Base-by-base conservation (phyloP, 139 green algal genomes). In the Tetratostichococcus sp. region DNA sequence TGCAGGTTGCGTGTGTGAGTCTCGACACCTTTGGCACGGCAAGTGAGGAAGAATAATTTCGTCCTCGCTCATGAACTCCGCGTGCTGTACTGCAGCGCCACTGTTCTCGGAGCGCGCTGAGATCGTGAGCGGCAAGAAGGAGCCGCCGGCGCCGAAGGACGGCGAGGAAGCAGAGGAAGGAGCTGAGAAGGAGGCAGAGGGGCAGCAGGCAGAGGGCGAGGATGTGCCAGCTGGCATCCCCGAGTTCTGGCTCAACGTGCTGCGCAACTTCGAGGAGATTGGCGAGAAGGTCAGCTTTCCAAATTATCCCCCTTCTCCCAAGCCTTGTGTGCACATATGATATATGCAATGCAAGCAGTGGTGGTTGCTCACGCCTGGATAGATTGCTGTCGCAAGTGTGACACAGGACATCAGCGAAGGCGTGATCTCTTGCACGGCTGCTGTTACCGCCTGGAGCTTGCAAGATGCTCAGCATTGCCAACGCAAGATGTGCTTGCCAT, bases 211-310 rank as follows among this genome's bases (percentile, higher is more conserved):
- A n/a, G n/a, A 78, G 42, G 79, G 77, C 1, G 83, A 83, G 28
- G 71, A 73, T 22, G 58, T 62, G 33, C 57, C 71, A 4, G 28
- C n/a, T 22, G 91, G 93, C 80, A 89, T 98, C 50, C 93, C 93
- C 25, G 86, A 93, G 58, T 98, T 98, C 80, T 98, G 93, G 93
- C 72, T 89, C 17, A 84, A 77, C 1, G 91, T 90, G 26, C 73
- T 98, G 65, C 82, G 86, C 31, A 89, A 90, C 72, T 87, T 90
- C 79, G 87, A 93, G 30, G 75, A 85, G 34, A 84, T 88, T 21
- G 76, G 26, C 5, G 74, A 83, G 35, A 28, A 76, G 79, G 82
- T 86, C n/a, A n/a, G 33, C 28, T 35, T 26, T 23, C 50, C 14
- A 23, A 8, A 8, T 23, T 26, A 2, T 26, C 2, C 14, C 14